phyloP scores from a whole-genome alignment of 2,329 filamentous ascomycete genomes.

The Penicillium vulpinum region DNA sequence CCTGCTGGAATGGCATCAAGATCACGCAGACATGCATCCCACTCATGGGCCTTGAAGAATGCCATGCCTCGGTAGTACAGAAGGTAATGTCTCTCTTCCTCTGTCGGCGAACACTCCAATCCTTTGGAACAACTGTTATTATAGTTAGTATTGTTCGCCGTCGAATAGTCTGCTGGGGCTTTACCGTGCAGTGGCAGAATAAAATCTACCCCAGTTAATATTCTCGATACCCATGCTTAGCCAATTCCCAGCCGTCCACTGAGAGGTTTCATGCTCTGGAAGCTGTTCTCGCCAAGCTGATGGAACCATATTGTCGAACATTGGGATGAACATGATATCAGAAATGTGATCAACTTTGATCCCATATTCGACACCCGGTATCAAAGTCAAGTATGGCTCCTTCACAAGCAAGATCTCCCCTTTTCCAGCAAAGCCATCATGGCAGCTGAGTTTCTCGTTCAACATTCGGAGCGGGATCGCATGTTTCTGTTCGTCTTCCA shows the following conservation, averaged over 20 bases:
- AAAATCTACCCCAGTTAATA: not conserved
- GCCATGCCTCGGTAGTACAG: slow-evolving; percentile 39
- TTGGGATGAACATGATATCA: slow-evolving; percentile 48
- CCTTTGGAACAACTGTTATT: slow-evolving; percentile 42
- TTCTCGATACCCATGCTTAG: not conserved
- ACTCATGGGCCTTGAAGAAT: slow-evolving; percentile 29
- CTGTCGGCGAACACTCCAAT: slow-evolving; percentile 34
- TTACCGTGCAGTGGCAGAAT: not conserved
- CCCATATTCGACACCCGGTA: slow-evolving; percentile 41
- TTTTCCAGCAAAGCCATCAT: not conserved
- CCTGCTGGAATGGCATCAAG: slow-evolving; percentile 18
- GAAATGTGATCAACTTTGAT: slow-evolving; percentile 57
- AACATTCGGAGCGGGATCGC: slow-evolving; percentile 21
- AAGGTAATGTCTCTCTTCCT: slow-evolving; percentile 38
- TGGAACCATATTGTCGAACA: slow-evolving; percentile 44
- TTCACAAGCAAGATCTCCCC: slow-evolving; percentile 50
- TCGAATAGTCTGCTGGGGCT: not conserved
- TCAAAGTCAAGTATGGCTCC: slow-evolving; percentile 54
- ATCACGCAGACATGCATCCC: slow-evolving; percentile 38
- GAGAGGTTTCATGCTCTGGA: not conserved
- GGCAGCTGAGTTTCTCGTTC: not conserved
- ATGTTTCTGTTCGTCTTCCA: slow-evolving; percentile 43
- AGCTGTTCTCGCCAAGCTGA: slow-evolving; percentile 31
- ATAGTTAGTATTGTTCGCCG: not conserved
- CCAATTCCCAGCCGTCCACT: not conserved